Evolutionary conservation across 202 grass and related monocot species (phyloP), one percentile per base, ranked within the genome.

Genomic region (Tripidium arundinaceum): DNA sequence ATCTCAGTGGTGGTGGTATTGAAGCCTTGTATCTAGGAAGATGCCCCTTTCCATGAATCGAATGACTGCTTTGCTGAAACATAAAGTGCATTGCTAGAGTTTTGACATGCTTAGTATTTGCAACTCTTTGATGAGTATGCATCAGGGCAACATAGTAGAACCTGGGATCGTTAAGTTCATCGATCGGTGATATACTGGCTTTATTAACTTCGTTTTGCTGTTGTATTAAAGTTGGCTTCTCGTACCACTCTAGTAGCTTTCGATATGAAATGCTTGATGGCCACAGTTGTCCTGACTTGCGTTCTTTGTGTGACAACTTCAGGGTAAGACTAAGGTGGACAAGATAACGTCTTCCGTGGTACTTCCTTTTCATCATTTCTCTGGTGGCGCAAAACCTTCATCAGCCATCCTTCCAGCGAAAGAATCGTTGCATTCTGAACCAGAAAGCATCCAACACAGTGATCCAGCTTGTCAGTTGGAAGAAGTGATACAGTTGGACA

Each of bases 311-410:
- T 81, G 37, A 9, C 62, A 71, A 77, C 49, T 72, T 28, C 62
- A 94, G 85, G 85, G 46, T 63, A 88, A 91, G 70, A 93, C 68
- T 47, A 97, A 88, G 75, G 72, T 94, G 75, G 94, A 92, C 63
- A 86, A 89, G 85, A 90, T 97, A 76, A 90, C 83, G 19, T 84
- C 89, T 72, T 87, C 85, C 0, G 80, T 94, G 65, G 70, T 78
- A 21, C 89, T 97, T 65, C 94, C 94, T 75, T 94, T 94, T 79
- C 83, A 90, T 83, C 45, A 94, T 79, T 94, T 91, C 80, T 79
- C 85, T 31, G 85, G 89, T 41, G 76, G 41, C 46, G 83, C 65
- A 75, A 73, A 79, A 61, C 75, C 41, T 52, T 36, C 29, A n/a
- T 21, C 83, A n/a, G 15, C 34, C 26, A n/a, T 55, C 33, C 57